Evolutionary conservation across 1,139 yeast species (phyloP), one percentile per base, ranked within the genome.

Genomic region (Kazachstania sp.): DNA sequence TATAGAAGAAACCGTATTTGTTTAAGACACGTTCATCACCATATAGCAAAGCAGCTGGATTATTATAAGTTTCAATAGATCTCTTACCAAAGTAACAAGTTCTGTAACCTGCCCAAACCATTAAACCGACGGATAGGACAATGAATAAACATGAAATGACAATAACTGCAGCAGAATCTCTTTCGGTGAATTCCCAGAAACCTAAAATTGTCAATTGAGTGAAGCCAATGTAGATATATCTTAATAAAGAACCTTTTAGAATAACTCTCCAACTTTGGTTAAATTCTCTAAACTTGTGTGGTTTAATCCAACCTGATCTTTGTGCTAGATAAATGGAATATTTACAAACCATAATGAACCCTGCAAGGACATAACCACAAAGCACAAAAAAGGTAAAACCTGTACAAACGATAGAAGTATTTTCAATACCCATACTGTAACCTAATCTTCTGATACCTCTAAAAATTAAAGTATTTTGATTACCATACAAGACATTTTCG

Each of bases 361-460:
- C 75, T 29, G 82, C 75, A 43, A 85, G 65, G 9, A 83, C 69
- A 57, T 81, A 82, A 5, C 86, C 86, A 65, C 81, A 79, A 29
- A 85, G 57, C 7, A 82, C 71, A 61, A 84, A 84, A 58, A 83
- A 84, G 0, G 90, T 81, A 61, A 81, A 81, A 1, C 90, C 92
- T 1, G 94, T 84, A 41, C 76, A 77, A 20, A 81, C 92, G 44
- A 84, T 74, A 9, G 87, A 75, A 1, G 90, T 81, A 39, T 81
- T 80, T 66, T 85, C 95, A 52, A 85, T 83, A 46, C 71, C 69
- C 28, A 86, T 78, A 53, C 76, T 70, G 61, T 71, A 82, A 1
- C 87, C 92, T 47, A 84, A 72, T 70, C 94, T 75, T 58, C 79
- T 75, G 51, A 85, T 83, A 54, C 95, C 94, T 71, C 94, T 75